Evolutionary conservation across 2,329 filamentous ascomycete species (phyloP).

Genomic region (Sporothrix pseudoabietina): DNA sequence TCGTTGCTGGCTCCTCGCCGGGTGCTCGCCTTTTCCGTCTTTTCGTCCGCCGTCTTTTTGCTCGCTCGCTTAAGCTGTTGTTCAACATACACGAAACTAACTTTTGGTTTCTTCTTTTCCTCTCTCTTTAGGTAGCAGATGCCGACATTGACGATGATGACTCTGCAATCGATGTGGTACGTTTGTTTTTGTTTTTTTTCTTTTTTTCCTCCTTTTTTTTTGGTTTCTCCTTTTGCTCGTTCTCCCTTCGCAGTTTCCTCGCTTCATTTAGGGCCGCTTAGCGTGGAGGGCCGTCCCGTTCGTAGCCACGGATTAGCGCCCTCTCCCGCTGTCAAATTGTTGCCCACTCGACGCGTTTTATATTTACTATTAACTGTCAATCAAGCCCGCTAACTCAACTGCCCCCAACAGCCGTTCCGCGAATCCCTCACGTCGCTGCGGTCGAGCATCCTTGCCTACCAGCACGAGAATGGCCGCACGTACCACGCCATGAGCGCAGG

Average conservation of each 20-base stretch:
- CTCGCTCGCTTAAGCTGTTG: not conserved
- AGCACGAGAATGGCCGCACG: conserved; percentile 37
- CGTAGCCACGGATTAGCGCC: not conserved
- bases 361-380: too few species aligned
- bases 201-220: too few species aligned
- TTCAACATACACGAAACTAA: not conserved
- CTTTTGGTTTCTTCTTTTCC: not conserved
- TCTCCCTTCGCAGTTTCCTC: not conserved
- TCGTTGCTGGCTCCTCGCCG: not conserved
- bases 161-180: conserved; percentile 31
- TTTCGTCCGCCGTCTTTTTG: not conserved
- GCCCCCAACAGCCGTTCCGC: conserved; percentile 26
- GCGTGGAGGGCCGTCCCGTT: conserved; percentile 21
- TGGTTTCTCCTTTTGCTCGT: not conserved
- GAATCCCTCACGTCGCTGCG: conserved; percentile 36
- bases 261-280: not conserved
- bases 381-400: conserved; percentile 2
- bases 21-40: not conserved
- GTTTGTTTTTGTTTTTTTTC: conserved; percentile 6
- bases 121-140: conserved; percentile 2
- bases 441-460: conserved; percentile 36
- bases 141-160: conserved; percentile 28
- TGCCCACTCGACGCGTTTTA: not conserved
- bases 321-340: not conserved
- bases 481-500: conserved; percentile 38